phyloP scores from a whole-genome alignment of 2,329 filamentous ascomycete species.

The Arthrobotrys sphaeroides region DNA sequence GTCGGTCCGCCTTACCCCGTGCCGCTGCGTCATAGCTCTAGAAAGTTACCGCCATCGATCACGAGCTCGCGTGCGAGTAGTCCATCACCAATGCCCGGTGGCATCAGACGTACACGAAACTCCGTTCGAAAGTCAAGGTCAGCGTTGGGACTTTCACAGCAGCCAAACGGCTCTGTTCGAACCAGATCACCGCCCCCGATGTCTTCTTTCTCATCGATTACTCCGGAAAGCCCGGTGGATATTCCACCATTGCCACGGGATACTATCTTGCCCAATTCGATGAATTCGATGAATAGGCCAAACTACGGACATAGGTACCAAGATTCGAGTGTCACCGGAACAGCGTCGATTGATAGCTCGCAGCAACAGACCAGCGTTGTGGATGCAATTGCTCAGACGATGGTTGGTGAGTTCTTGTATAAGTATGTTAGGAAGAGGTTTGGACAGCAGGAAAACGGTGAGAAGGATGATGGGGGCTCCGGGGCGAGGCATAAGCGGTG shows the following conservation, averaged over 20 bases:
- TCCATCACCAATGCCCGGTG: constrained; percentile 64
- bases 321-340: constrained; percentile 58
- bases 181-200: constrained; percentile 73
- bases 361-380: constrained; percentile 82
- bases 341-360: constrained; percentile 68
- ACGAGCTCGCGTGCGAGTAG: constrained; percentile 68
- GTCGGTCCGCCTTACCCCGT: constrained; percentile 84
- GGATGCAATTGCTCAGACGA: constrained; percentile 95
- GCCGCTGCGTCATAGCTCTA: constrained; percentile 85
- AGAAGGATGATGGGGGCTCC: constrained; percentile 74
- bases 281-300: constrained; percentile 62
- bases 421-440: constrained; percentile 90
- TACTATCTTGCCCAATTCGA: constrained; percentile 63
- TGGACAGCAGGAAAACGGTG: constrained; percentile 69
- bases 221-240: constrained; percentile 74
- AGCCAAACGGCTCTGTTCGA: constrained; percentile 66
- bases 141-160: constrained; percentile 73
- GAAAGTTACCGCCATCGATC: constrained; percentile 76
- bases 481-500: constrained; percentile 87
- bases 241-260: constrained; percentile 66
- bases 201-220: constrained; percentile 71
- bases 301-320: constrained; percentile 51
- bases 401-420: constrained; percentile 98
- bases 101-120: constrained; percentile 48
- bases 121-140: constrained; percentile 84